Evolutionary conservation across 306 rosid genomes (phyloP).

Genomic region (Boehmeria nivea): DNA sequence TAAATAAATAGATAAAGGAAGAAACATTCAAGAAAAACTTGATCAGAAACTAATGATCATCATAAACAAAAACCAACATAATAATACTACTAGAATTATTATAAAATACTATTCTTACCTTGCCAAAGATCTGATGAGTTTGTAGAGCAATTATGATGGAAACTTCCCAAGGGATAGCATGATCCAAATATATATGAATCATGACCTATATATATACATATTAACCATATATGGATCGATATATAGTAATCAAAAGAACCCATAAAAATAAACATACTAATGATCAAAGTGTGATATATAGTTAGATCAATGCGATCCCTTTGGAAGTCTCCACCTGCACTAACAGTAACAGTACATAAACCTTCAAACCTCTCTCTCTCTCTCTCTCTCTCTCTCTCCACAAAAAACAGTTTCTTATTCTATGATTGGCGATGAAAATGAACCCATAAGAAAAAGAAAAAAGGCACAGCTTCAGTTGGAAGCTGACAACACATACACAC

Average conservation of each 20-base stretch:
- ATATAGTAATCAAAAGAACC: not conserved
- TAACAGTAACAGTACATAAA: slow-evolving; percentile 13
- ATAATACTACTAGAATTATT: not conserved
- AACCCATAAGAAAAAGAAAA: not conserved
- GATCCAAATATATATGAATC: slow-evolving; percentile 35
- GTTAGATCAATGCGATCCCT: slow-evolving; percentile 93
- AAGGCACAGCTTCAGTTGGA: not conserved
- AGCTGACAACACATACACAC: not conserved
- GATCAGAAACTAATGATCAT: too few relatives aligned
- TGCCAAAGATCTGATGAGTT: not conserved
- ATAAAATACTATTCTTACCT: not conserved
- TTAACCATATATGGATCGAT: not conserved
- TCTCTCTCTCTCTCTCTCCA: not conserved
- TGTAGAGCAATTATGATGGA: slow-evolving; percentile 35
- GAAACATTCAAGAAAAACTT: too few relatives aligned
- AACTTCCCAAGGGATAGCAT: slow-evolving; percentile 71
- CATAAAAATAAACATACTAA: too few relatives aligned
- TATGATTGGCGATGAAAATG: not conserved
- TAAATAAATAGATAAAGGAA: too few relatives aligned
- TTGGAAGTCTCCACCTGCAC: slow-evolving; percentile 76
- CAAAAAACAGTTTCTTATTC: not conserved
- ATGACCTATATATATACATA: not conserved
- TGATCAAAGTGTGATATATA: not conserved
- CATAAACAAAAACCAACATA: not conserved
- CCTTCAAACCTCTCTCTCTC: not conserved